Base-by-base conservation (phyloP, 306 rosid genomes). In the Carpinus fangiana region DNA sequence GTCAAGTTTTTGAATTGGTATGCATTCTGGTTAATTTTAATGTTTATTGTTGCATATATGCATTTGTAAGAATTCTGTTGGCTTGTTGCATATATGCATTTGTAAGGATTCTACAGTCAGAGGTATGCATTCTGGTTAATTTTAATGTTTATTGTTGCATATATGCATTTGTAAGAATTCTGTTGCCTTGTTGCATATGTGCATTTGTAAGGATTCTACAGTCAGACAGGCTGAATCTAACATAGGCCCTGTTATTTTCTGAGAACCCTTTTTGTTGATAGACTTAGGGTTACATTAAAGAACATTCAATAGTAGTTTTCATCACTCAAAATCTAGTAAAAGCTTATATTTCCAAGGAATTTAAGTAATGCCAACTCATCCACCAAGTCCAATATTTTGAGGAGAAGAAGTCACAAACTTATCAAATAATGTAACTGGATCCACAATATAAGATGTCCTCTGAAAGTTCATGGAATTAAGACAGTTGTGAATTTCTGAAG, bases 1-100 rank as follows among this genome's bases (percentile, higher is more conserved):
- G 99, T 12, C 98, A 95, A 89, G 98, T 95, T 79, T 95, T 95
- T 84, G 99, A 95, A 83, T 71, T 93, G 98, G 99, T 95, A 92
- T 74, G 88, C 65, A 75, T 73, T 78, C 75, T 81, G 56, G 86
- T 78, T 21, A 43, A 77, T 66, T 57, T 77, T 48, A 12, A 14
- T 65, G 21, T 56, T 51, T 34, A 62, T 67, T 46, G n/a, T 52
- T 73, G 82, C 43, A 31, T 8, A 16, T 14, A 62, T 26, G 4
- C 14, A 2, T 66, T 38, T 38, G 50, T 66, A 3, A 66, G 48
- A 10, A 9, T n/a, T 18, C 38, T 66, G 10, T 26, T 28, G 45
- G 13, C 66, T 75, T 12, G 13, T 47, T 47, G 52, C 52, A 47
- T 47, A 47, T 47, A 47, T 8, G 4, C 12, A 47, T 47, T 41